Evolutionary conservation across 169 alveolate species (phyloP), one percentile per base, ranked within the genome.

Genomic region (Miamiensis avidus): DNA sequence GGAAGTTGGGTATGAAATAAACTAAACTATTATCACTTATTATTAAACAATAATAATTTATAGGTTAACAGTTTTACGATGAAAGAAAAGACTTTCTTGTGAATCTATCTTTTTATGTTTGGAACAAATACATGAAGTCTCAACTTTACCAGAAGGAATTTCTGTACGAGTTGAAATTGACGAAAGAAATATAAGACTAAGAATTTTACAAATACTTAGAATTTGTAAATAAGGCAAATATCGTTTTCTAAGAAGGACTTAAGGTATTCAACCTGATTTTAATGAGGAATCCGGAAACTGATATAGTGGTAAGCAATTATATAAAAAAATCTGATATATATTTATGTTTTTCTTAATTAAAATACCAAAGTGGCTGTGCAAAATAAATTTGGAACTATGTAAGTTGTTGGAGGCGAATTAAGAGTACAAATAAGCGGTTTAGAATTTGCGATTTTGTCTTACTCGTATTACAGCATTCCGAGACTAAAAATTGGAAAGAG

Each of bases 61-160:
- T 92, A 27, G 96, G 96, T 0, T 34, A 88, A 1, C 75, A 83
- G 73, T 92, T 84, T 78, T 74, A 86, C 20, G 81, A 86, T 15
- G 81, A 89, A 27, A 84, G 93, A 74, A 34, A 86, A n/a, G 96
- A 92, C 73, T 83, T 89, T 28, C 91, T 92, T 4, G 75, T 74
- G 64, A 89, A 88, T 33, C 34, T 92, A 20, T 75, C 81, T 1
- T 83, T 77, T 32, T 29, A 88, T 16, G 72, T 92, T 1, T 91
- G 90, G 89, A 78, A 73, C 28, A 90, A 88, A 74, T 92, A 83
- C 32, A 79, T 88, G 20, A 84, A 78, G 25, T 91, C 93, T 28
- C 81, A 78, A 0, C 30, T 83, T 1, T 69, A 84, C 73, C 82
- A 88, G 73, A 84, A 89, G 76, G 91, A 92, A 69, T 76, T 77